Conservation (phyloP, 2,329 filamentous ascomycete genomes). For the Penicillium sp. region DNA sequence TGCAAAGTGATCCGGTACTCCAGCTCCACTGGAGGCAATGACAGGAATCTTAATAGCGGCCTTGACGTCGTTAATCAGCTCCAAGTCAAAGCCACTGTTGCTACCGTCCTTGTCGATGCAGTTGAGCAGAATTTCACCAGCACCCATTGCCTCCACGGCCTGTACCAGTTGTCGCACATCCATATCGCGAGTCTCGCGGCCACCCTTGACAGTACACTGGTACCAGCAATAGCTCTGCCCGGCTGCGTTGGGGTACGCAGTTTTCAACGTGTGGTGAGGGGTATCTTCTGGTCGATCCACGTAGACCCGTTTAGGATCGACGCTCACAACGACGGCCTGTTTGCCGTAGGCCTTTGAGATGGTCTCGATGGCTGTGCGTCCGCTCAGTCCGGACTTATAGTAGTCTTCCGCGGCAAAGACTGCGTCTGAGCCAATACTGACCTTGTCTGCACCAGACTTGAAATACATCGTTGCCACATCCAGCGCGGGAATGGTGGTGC, state of each 20-base stretch:
- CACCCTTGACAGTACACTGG: constrained; percentile 94
- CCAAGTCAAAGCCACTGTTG: constrained; percentile 91
- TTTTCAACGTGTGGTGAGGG: constrained; percentile 74
- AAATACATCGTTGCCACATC: constrained; percentile 98
- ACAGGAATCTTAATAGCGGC: constrained; percentile 85
- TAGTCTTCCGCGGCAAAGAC: constrained; percentile 92
- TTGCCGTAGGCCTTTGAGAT: constrained; percentile 93
- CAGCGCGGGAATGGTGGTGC: constrained; percentile 81
- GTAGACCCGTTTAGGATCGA: constrained; percentile 92
- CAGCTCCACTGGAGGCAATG: constrained; percentile 91
- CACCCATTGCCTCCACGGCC: constrained; percentile 94
- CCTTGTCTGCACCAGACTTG: constrained; percentile 94
- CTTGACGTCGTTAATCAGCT: constrained; percentile 89
- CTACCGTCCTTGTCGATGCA: constrained; percentile 97
- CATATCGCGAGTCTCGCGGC: constrained; percentile 88
- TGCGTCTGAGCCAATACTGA: constrained; percentile 93
- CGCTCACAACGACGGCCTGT: constrained; percentile 93
- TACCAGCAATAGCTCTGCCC: constrained; percentile 92
- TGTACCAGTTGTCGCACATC: constrained; percentile 86
- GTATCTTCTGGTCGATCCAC: constrained; percentile 70
- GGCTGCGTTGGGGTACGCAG: constrained; percentile 68
- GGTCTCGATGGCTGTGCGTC: constrained; percentile 90
- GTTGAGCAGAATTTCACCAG: constrained; percentile 92
- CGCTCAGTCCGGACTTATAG: constrained; percentile 72
- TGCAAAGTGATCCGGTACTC: constrained; percentile 81